These are phyloP conservation scores for Camellia sinensis DNA, from an alignment of 148 eudicot species.

Conservation along the genomic window DNA sequence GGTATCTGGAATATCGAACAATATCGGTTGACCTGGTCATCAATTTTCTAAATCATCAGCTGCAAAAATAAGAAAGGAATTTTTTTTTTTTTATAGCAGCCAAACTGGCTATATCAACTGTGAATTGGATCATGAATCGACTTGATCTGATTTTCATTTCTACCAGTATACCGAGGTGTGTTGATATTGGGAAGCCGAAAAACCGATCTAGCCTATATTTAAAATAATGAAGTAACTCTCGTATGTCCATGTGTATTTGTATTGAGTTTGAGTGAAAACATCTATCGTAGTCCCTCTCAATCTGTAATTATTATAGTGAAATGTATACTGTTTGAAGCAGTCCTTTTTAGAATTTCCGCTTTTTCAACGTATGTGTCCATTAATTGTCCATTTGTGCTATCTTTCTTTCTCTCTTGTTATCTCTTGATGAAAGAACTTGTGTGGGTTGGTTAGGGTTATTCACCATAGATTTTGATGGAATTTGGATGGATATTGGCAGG, in stretches of 20 bases:
- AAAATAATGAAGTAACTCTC: too few relatives aligned
- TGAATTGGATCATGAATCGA: too few relatives aligned
- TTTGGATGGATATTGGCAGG: conserved; percentile 15
- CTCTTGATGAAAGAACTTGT: not conserved
- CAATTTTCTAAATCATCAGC: too few relatives aligned
- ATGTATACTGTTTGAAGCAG: conserved; percentile 7
- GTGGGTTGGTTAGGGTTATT: not conserved
- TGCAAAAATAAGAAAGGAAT: too few relatives aligned
- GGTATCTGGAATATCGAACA: too few relatives aligned
- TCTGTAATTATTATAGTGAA: conserved; percentile 5
- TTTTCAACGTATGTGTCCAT: not conserved
- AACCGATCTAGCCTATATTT: too few relatives aligned
- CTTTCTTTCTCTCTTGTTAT: not conserved
- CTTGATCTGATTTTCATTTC: too few relatives aligned
- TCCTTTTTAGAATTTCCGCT: conserved; percentile 14
- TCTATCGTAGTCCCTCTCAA: not conserved
- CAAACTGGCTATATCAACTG: too few relatives aligned
- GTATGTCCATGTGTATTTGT: not conserved
- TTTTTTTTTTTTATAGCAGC: too few relatives aligned
- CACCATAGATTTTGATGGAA: conserved; percentile 22
- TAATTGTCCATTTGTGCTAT: not conserved
- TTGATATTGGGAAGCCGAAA: too few relatives aligned
- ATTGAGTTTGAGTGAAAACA: not conserved
- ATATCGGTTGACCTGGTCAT: too few relatives aligned
- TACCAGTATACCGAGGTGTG: too few relatives aligned